Percentiles rank a stretch among this genome's conserved stretches.
phyloP scores from a whole-genome alignment of 23 red algal genomes.

The Rhodosorus marinus region DNA sequence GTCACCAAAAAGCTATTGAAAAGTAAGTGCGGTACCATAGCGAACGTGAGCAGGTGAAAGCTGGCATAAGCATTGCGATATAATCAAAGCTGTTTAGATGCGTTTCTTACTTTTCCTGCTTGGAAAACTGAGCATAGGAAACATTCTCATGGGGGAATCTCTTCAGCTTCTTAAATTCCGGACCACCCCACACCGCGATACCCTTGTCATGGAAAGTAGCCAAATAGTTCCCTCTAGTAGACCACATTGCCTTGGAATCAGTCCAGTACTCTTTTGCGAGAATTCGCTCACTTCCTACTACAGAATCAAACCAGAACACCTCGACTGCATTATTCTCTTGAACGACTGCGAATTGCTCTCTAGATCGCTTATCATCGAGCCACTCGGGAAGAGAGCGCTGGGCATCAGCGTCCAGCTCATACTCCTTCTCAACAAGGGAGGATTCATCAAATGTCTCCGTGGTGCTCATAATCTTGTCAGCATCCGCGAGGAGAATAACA shows the following conservation, averaged over 20 bases:
- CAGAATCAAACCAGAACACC: constrained; percentile 74
- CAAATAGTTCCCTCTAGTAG: constrained; percentile 70
- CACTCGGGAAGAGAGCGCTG: constrained; percentile 11
- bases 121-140: constrained; percentile 55
- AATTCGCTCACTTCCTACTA: constrained; percentile 8
- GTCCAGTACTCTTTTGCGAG: constrained; percentile 63
- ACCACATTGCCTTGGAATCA: constrained; percentile 63
- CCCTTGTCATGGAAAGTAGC: constrained; percentile 83
- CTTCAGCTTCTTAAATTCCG: constrained; percentile 62
- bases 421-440: constrained; percentile 10
- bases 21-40: too few relatives aligned
- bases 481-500: constrained; percentile 30
- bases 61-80: too few relatives aligned
- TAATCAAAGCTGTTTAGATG: constrained; percentile 68
- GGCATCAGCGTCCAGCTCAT: constrained; percentile 14
- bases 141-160: constrained; percentile 74
- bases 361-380: constrained; percentile 62
- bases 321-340: constrained; percentile 42
- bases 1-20: too few relatives aligned
- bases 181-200: constrained; percentile 66
- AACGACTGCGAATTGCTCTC: constrained; percentile 89
- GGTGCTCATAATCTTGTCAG: constrained; percentile 1
- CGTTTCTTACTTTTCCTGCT: constrained; percentile 78
- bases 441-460: constrained; percentile 5
- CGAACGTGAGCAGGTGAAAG: too few relatives aligned